A percentile compares a stretch with the other conserved stretches of the same genome.
These are phyloP conservation scores for Plectosphaerella plurivora DNA, from an alignment of 2,329 filamentous ascomycete genomes.

Conservation along the genomic window DNA sequence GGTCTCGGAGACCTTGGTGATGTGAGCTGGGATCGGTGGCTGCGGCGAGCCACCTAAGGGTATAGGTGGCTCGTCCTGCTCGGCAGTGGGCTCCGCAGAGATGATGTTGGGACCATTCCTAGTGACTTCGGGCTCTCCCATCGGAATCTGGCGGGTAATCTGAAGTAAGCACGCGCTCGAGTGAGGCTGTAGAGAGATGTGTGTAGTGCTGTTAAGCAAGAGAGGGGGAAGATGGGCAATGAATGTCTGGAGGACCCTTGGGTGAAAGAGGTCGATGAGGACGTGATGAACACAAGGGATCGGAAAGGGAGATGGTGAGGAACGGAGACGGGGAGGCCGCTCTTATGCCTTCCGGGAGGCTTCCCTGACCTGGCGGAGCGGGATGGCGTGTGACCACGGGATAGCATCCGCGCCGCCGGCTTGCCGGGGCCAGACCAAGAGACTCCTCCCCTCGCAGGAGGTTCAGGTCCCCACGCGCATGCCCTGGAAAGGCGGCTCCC, in stretches of 20 bases:
- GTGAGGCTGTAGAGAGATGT: constrained; percentile 3
- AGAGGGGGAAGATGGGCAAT: constrained; percentile 1
- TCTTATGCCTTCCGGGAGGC: too few species aligned
- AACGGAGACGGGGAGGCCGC: not conserved
- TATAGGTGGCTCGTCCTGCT: constrained; percentile 15
- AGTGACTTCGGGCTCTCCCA: constrained; percentile 14
- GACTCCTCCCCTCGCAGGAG: too few species aligned
- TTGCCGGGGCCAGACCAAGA: too few species aligned
- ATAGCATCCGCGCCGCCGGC: too few species aligned
- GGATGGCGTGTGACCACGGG: too few species aligned
- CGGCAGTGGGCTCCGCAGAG: constrained; percentile 14
- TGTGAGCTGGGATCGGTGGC: not conserved
- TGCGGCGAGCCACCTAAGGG: constrained; percentile 1
- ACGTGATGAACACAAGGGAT: not conserved
- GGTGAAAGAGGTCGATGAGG: not conserved
- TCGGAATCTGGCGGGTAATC: constrained; percentile 13
- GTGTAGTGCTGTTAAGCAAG: constrained; percentile 8
- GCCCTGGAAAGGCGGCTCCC: too few species aligned
- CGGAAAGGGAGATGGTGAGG: not conserved
- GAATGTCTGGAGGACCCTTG: not conserved
- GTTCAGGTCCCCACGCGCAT: too few species aligned
- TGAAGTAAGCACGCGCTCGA: not conserved
- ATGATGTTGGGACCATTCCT: constrained; percentile 14
- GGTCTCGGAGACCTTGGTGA: not conserved
- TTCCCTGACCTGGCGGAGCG: too few species aligned